These are phyloP conservation scores for Sanghuangporus baumii DNA, from an alignment of 1,284 basidiomycete species.

Conservation along the genomic window DNA sequence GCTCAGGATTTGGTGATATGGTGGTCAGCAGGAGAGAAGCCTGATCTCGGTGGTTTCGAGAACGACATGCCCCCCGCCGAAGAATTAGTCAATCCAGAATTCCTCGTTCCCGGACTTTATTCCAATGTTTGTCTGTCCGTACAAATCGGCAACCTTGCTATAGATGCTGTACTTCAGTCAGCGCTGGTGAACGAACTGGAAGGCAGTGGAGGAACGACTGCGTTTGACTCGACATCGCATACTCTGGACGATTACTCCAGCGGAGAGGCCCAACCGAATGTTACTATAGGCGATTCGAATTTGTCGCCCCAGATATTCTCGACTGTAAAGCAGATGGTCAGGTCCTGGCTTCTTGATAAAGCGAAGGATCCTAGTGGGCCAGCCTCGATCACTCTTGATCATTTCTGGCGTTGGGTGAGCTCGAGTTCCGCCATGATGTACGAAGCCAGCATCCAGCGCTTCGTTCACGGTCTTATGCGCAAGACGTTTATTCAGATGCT, in stretches of 20 bases:
- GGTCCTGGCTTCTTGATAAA: slow-evolving; percentile 89
- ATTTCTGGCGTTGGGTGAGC: slow-evolving; percentile 98
- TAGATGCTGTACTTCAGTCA: slow-evolving; percentile 93
- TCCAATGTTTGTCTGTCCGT: slow-evolving; percentile 92
- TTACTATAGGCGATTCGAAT: slow-evolving; percentile 87
- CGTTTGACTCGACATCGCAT: slow-evolving; percentile 89
- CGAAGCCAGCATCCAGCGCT: slow-evolving; percentile 91
- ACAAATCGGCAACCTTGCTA: slow-evolving; percentile 86
- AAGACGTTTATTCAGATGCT: slow-evolving; percentile 97
- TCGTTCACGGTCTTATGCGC: slow-evolving; percentile 94
- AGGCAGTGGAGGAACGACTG: slow-evolving; percentile 86
- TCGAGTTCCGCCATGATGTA: slow-evolving; percentile 84
- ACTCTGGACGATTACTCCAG: slow-evolving; percentile 89
- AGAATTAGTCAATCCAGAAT: slow-evolving; percentile 82
- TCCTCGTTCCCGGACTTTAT: slow-evolving; percentile 83
- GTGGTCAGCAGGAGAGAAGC: slow-evolving; percentile 91
- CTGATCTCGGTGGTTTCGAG: slow-evolving; percentile 93
- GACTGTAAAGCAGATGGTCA: slow-evolving; percentile 86
- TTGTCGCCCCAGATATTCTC: slow-evolving; percentile 88
- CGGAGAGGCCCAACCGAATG: slow-evolving; percentile 69
- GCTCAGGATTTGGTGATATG: slow-evolving; percentile 91
- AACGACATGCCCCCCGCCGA: slow-evolving; percentile 77
- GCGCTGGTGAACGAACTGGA: slow-evolving; percentile 95
- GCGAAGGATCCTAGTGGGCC: slow-evolving; percentile 62
- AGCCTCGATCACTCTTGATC: slow-evolving; percentile 69